These are phyloP conservation scores for Cochlearia excelsa DNA, from an alignment of 345 rosid genomes.

Conservation along the genomic window DNA sequence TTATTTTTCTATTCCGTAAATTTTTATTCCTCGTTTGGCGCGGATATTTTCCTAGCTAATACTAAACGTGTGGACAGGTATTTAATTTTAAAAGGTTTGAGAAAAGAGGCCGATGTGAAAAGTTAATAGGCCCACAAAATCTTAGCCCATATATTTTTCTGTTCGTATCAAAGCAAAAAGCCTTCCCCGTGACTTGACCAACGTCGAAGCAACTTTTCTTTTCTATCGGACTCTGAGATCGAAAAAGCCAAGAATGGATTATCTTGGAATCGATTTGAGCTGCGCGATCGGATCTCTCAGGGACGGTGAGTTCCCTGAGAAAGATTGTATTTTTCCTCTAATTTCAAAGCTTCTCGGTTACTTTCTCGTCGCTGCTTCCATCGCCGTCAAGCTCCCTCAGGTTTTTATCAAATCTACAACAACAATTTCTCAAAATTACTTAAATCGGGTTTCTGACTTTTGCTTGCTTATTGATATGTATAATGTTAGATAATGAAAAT, in stretches of 20 bases:
- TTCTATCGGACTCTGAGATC: no score
- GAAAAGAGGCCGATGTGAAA: no score
- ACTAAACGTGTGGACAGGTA: no score
- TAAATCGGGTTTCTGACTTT: not conserved
- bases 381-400: conserved; percentile 97
- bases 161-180: no score
- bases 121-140: no score
- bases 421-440: not conserved
- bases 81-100: no score
- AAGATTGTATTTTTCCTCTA: conserved; percentile 83
- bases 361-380: conserved; percentile 83
- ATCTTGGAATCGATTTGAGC: conserved; percentile 65
- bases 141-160: no score
- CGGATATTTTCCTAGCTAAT: no score
- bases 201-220: no score
- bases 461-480: not conserved
- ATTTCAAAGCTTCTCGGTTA: conserved; percentile 96
- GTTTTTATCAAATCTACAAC: conserved; percentile 18
- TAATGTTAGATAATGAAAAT: conserved; percentile 67
- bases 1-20: no score
- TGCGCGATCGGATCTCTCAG: conserved; percentile 71
- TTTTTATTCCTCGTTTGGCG: no score
- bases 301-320: conserved; percentile 56
- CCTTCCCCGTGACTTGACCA: no score
- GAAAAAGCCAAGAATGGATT: conserved; percentile 42